Conservation (phyloP, 1,284 basidiomycete species). For the Cryptococcus deneoformans region DNA sequence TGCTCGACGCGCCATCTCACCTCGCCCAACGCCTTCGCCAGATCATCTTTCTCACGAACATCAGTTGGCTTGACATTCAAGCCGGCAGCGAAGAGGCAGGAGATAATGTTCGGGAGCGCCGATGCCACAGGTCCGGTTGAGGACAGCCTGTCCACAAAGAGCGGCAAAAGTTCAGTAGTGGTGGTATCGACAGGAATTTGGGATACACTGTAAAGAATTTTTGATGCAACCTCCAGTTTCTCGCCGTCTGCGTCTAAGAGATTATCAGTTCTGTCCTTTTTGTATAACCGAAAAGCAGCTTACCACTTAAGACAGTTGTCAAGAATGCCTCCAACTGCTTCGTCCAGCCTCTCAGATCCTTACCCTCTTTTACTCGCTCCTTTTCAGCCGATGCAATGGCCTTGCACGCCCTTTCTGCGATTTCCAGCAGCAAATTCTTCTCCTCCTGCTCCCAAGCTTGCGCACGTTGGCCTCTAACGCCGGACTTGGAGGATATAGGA, state of each 20-base stretch:
- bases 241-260: no score
- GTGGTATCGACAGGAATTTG: no score
- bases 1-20: conserved; percentile 17
- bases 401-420: conserved; percentile 7
- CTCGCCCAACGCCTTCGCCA: conserved; percentile 7
- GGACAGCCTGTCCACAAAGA: conserved; percentile 4
- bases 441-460: conserved; percentile 15
- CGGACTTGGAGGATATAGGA: background rate
- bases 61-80: conserved; percentile 5
- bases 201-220: no score
- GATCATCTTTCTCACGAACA: background rate
- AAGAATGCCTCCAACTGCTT: conserved; percentile 12
- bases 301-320: conserved; percentile 5
- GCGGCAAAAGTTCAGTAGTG: conserved; percentile 6
- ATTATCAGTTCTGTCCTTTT: no score
- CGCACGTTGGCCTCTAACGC: background rate
- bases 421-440: conserved; percentile 8
- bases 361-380: conserved; percentile 4
- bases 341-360: conserved; percentile 16
- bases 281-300: background rate
- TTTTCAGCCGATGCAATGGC: conserved; percentile 7
- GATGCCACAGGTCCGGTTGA: background rate
- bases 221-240: no score
- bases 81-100: conserved; percentile 20
- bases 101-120: background rate